Conservation (phyloP, 106 monocot genomes). For the Cymbidium sinense region DNA sequence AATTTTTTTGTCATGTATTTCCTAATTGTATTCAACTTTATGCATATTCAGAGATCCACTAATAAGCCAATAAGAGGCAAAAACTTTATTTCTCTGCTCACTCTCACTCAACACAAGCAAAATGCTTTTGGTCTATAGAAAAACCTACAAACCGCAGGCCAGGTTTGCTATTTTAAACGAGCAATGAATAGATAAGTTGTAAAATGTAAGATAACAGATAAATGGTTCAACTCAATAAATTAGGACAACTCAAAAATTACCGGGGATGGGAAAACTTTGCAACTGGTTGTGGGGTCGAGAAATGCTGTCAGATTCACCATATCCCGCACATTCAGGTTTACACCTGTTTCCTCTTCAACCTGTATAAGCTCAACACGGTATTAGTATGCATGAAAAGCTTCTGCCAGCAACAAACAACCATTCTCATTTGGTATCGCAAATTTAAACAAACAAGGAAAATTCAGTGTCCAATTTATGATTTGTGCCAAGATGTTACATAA, state of each 20-base stretch:
- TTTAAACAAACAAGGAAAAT: background rate
- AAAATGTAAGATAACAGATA: background rate
- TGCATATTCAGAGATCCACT: too few species aligned
- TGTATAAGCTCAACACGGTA: constrained; percentile 26
- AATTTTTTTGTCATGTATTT: too few species aligned
- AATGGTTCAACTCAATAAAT: background rate
- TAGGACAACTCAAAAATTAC: constrained; percentile 28
- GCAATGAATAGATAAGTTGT: background rate
- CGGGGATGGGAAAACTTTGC: constrained; percentile 74
- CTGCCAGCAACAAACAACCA: background rate
- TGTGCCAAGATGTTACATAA: background rate
- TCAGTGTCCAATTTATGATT: background rate
- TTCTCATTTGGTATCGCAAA: background rate
- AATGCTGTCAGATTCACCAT: constrained; percentile 95
- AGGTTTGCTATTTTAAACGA: too few species aligned
- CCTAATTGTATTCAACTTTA: too few species aligned
- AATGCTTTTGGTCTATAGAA: too few species aligned
- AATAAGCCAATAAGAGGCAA: too few species aligned
- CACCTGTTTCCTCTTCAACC: constrained; percentile 95
- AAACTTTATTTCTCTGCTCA: too few species aligned
- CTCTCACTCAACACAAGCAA: too few species aligned
- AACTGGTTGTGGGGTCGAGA: constrained; percentile 65
- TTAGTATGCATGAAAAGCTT: background rate
- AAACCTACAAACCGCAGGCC: too few species aligned
- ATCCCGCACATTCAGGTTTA: constrained; percentile 53